Evolutionary conservation across 352 stramenopile genomes (phyloP), one percentile per base, ranked within the genome.

Genomic region (Pythium aristosporum): DNA sequence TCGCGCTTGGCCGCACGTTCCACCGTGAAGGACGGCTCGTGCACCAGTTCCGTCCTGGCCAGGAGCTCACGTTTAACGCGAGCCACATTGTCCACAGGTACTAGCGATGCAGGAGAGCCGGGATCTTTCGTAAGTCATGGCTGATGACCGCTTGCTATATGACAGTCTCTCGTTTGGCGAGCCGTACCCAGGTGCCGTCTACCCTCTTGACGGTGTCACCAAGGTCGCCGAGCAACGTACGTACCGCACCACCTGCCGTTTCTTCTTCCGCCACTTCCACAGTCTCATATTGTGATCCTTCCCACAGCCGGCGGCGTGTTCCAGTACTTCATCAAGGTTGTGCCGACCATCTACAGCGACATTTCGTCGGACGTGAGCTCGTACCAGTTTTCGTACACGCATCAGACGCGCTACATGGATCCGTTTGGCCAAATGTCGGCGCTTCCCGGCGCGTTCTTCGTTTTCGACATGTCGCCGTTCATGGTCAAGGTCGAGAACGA

Each of bases 261-360:
- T 50, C n/a, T 25, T 9, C 8, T 12, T 34, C 44, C 11, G 32
- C n/a, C 8, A 13, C 2, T 9, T 46, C 16, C 18, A 2, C 7
- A 20, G 16, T 51, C 25, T 25, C 28, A n/a, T 46, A 46, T 46
- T 25, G 0, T 56, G 12, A 5, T 67, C 32, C 63, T 18, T 36
- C 20, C 18, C 43, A 9, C 37, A 94, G 85, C 61, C 34, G 85
- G 85, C 13, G 85, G 80, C 16, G 81, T 93, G 57, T 93, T 91
- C 65, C 84, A 94, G 74, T 94, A 94, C 73, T 92, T 90, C 63
- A 88, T 94, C 74, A 94, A 94, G 73, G 85, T 94, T 48, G 85
- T 94, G 53, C 86, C 86, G 21, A 94, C 86, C 25, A 89, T 94
- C 62, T 94, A 91, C 74, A 87, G 79, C 64, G 83, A 92, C 50